Evolutionary conservation across 2,329 filamentous ascomycete genomes (phyloP).

Genomic region (Hypoxylon sp.): DNA sequence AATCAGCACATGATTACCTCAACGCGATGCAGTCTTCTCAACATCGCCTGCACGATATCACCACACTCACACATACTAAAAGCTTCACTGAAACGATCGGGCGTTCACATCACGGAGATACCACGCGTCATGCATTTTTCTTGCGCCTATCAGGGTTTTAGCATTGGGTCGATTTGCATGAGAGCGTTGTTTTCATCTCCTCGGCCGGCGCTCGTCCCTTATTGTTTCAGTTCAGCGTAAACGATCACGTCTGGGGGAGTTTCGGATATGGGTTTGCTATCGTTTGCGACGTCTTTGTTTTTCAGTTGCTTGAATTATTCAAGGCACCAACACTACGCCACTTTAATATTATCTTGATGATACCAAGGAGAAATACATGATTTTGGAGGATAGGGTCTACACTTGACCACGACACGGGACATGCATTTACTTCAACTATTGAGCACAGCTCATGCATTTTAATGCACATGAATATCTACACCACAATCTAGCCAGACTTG

Average conservation of each 20-base stretch:
- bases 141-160: conserved; percentile 25
- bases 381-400: not conserved
- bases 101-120: conserved; percentile 7
- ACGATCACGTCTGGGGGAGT: not conserved
- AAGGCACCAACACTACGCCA: too few relatives aligned
- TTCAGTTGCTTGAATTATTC: not conserved
- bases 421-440: not conserved
- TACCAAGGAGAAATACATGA: conserved; percentile 7
- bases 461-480: not conserved
- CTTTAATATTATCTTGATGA: conserved; percentile 22
- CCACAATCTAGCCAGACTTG: too few relatives aligned
- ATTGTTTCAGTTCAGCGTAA: conserved; percentile 3
- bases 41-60: not conserved
- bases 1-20: too few relatives aligned
- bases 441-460: not conserved
- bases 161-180: conserved; percentile 22
- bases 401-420: too few relatives aligned
- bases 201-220: conserved; percentile 15
- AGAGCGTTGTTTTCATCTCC: conserved; percentile 22
- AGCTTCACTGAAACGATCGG: not conserved
- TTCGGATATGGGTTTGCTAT: not conserved
- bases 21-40: not conserved
- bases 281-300: not conserved
- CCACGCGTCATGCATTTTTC: conserved; percentile 15
- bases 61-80: conserved; percentile 1